Base-by-base conservation (phyloP, 495 filamentous ascomycete species). In the Penicillium cosmopolitanum region DNA sequence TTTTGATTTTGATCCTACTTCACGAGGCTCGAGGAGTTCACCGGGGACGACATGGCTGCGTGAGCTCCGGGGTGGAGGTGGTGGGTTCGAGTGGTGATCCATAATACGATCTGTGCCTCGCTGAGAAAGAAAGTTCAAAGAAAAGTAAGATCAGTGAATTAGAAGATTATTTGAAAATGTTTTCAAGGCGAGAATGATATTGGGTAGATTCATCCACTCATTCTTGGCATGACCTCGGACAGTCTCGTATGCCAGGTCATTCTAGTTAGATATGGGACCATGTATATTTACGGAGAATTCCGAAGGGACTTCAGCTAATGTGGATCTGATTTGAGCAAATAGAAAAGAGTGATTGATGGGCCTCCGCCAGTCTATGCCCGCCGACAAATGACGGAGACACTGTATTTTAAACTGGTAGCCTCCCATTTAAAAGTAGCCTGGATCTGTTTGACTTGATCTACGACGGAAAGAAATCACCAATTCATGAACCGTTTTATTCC, bases 361-460 rank as follows among this genome's bases (percentile, higher is more conserved):
- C 18, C 9, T n/a, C 46, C 46, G n/a, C 7, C 46, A 48, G 13
- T 48, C 46, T 19, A 48, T 48, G 21, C 46, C 21, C 21, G 21
- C 15, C 6, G 12, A 16, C 42, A 16, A 48, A 48, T 48, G 46
- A 28, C 5, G n/a, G 46, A 12, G 3, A 28, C 46, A 3, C 11
- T 5, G 9, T 12, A 48, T 50, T 56, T 56, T 8, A 56, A 50
- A 50, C 6, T 5, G 28, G 21, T n/a, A 15, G 44, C 3, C 15
- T 5, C 16, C 7, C 11, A n/a, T 56, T 56, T 38, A 35, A 56
- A 56, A 56, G 33, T 12, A 40, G 44, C 4, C 54, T 50, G 43
- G 54, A 56, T 51, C 31, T n/a, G 50, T 51, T 51, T 51, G 50
- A 33, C 10, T n/a, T 18, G 50, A 51, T 34, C 33, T 21, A 36